Evolutionary conservation across 805 yeast species (phyloP), one percentile per base, ranked within the genome.

Genomic region (Soucietia sequanensis): DNA sequence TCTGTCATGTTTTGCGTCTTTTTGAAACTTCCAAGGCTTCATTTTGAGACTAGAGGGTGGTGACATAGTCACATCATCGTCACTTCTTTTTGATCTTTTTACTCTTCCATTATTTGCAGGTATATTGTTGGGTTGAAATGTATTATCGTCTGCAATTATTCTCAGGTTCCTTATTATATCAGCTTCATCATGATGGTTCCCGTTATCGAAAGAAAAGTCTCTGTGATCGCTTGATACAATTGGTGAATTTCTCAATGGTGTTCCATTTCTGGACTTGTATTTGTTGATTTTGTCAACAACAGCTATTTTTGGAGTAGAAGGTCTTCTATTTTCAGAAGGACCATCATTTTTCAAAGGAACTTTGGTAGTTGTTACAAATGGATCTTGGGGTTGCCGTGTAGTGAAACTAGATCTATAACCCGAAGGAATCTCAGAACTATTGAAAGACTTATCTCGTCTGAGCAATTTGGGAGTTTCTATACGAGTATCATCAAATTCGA

Each of bases 401-500:
- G n/a, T n/a, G n/a, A n/a, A n/a, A n/a, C n/a, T n/a, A n/a, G n/a
- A n/a, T n/a, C n/a, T n/a, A n/a, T n/a, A n/a, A n/a, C n/a, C n/a
- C n/a, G n/a, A n/a, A n/a, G n/a, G n/a, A n/a, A n/a, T n/a, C n/a
- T n/a, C n/a, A n/a, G n/a, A n/a, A n/a, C n/a, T n/a, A n/a, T n/a
- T n/a, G n/a, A n/a, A n/a, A n/a, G n/a, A 23, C 8, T 27, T 28
- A 23, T 38, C 40, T 20, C 30, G 35, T 21, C 35, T 30, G 9
- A 37, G 20, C 10, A 29, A 22, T 19, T 44, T 45, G 2, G 64
- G 65, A 11, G 63, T 56, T 29, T 60, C 65, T 8, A 50, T 30
- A n/a, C 39, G 39, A 1, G 63, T 53, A 16, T 56, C 62, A 40
- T 58, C 65, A 40, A 59, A 58, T 26, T 59, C 65, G 32, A 48